Percentiles rank a stretch among this genome's conserved stretches.
phyloP scores from a whole-genome alignment of 2,329 filamentous ascomycete species.

The Aureobasidium sp. region DNA sequence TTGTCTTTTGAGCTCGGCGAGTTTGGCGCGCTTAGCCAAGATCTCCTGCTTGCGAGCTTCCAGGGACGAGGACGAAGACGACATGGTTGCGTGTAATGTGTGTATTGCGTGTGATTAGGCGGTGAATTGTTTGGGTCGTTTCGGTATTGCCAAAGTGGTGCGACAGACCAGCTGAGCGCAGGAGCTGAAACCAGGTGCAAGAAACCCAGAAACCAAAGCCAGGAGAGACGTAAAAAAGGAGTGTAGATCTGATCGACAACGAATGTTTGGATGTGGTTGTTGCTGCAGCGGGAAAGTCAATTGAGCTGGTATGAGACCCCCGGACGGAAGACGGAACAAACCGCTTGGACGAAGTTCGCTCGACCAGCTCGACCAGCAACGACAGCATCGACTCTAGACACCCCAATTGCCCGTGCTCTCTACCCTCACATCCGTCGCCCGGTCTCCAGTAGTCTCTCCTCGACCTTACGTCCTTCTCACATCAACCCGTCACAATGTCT shows the following conservation, averaged over 20 bases:
- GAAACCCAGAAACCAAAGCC: not conserved
- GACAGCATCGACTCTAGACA: not conserved
- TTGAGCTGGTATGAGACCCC: not conserved
- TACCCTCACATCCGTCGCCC: not conserved
- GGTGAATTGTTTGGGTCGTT: not conserved
- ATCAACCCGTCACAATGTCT: conserved; percentile 17
- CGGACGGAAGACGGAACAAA: not conserved
- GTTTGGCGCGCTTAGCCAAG: conserved; percentile 89
- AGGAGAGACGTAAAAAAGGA: not conserved
- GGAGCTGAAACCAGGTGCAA: not conserved
- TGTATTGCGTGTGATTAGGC: not conserved
- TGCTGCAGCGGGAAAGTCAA: not conserved
- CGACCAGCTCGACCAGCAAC: not conserved
- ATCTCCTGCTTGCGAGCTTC: conserved; percentile 90
- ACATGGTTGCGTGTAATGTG: conserved; percentile 16
- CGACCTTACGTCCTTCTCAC: not conserved
- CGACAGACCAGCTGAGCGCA: conserved; percentile 7
- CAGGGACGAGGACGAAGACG: conserved; percentile 24
- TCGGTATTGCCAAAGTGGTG: not conserved
- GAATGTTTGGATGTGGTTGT: not conserved
- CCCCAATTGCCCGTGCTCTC: conserved; percentile 3
- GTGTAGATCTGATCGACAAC: not conserved
- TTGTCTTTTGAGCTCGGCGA: conserved; percentile 90
- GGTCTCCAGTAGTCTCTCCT: not conserved
- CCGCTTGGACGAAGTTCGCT: not conserved